Percentiles rank a stretch among this genome's conserved stretches.
These are phyloP conservation scores for Suillus clintonianus DNA, from an alignment of 768 basidiomycete species.

Conservation along the genomic window DNA sequence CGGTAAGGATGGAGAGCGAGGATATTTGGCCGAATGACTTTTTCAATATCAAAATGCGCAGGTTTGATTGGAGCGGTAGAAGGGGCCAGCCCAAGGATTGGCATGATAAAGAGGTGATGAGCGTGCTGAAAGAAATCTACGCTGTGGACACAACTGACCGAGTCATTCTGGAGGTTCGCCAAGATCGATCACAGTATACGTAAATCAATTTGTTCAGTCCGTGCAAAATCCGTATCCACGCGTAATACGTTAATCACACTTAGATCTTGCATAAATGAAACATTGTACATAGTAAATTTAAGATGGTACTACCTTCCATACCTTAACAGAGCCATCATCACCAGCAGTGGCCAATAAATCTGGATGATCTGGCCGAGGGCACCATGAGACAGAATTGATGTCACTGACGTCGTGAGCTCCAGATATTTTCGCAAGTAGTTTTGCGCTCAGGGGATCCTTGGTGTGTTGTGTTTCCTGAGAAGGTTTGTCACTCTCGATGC, in stretches of 20 bases:
- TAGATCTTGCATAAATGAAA: background rate
- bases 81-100: conserved; percentile 61
- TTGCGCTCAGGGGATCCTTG: conserved; percentile 33
- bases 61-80: conserved; percentile 52
- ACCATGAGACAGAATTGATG: conserved; percentile 86
- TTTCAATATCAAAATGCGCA: conserved; percentile 81
- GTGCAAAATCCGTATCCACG: background rate
- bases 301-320: conserved; percentile 62
- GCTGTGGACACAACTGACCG: background rate
- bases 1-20: conserved; percentile 90
- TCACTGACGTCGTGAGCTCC: conserved; percentile 83
- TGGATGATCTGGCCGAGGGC: conserved; percentile 62
- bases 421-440: conserved; percentile 55
- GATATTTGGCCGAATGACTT: conserved; percentile 91
- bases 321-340: conserved; percentile 79
- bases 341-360: conserved; percentile 79
- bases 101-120: conserved; percentile 41
- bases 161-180: background rate
- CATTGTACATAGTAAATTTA: background rate
- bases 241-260: background rate
- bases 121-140: background rate
- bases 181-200: background rate
- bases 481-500: conserved; percentile 4
- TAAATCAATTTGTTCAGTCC: background rate
- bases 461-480: conserved; percentile 7